A percentile compares a stretch with the other conserved stretches of the same genome.
These are phyloP conservation scores for Suillus subluteus DNA, from an alignment of 768 basidiomycete species.

Conservation along the genomic window DNA sequence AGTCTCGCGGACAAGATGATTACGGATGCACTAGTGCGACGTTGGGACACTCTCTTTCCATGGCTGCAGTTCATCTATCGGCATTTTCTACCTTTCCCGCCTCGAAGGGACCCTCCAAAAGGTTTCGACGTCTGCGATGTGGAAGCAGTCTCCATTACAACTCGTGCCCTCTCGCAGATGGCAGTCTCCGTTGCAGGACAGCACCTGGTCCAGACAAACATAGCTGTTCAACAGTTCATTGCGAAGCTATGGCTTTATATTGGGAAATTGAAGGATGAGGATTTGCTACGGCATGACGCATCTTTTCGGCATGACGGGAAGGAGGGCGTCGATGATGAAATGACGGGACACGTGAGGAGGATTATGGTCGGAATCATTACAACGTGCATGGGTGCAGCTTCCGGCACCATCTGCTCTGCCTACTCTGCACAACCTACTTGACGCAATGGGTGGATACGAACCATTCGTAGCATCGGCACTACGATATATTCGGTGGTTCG, in stretches of 20 bases:
- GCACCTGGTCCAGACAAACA: not conserved
- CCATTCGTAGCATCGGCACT: not conserved
- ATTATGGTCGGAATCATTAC: not conserved
- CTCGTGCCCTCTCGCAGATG: not conserved
- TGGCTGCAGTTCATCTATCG: conserved; percentile 9
- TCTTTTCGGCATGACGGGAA: not conserved
- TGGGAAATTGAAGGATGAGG: conserved; percentile 3
- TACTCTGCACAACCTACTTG: not conserved
- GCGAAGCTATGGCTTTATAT: not conserved
- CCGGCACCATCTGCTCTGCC: not conserved
- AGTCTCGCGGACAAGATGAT: conserved; percentile 1
- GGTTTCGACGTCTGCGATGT: not conserved
- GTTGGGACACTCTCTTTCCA: conserved; percentile 4
- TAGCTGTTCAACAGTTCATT: not conserved
- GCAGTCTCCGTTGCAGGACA: not conserved
- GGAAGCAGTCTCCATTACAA: not conserved
- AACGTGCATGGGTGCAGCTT: not conserved
- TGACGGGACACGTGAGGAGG: not conserved
- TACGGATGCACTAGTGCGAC: conserved; percentile 6
- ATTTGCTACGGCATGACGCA: not conserved
- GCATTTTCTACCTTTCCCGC: conserved; percentile 5
- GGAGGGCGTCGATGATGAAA: not conserved
- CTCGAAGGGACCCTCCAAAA: not conserved
- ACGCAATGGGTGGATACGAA: conserved; percentile 4
- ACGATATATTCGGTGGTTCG: conserved; percentile 4